phyloP scores from a whole-genome alignment of 768 basidiomycete genomes.

The Kondoa subrosea region DNA sequence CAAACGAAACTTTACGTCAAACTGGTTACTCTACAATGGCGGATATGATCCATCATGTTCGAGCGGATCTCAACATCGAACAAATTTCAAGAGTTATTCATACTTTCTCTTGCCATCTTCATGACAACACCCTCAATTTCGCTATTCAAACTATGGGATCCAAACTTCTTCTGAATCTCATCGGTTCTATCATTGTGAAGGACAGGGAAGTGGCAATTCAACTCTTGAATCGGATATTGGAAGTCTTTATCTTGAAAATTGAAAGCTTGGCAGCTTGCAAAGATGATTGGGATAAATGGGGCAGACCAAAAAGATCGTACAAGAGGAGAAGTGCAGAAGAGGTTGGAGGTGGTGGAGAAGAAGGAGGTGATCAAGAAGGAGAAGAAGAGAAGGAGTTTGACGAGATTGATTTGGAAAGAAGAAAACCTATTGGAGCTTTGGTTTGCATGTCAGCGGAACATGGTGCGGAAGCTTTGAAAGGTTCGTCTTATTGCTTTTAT shows the following conservation, averaged over 20 bases:
- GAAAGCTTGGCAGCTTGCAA: slow-evolving; percentile 54
- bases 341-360: slow-evolving; percentile 20
- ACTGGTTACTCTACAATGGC: slow-evolving; percentile 73
- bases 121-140: slow-evolving; percentile 64
- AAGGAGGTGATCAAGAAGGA: background rate
- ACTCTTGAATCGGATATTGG: slow-evolving; percentile 58
- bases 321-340: slow-evolving; percentile 38
- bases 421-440: slow-evolving; percentile 62
- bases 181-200: slow-evolving; percentile 53
- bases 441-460: slow-evolving; percentile 56
- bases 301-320: slow-evolving; percentile 1
- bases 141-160: slow-evolving; percentile 76
- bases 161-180: slow-evolving; percentile 78
- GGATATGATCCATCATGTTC: slow-evolving; percentile 82
- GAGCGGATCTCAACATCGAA: slow-evolving; percentile 55
- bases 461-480: slow-evolving; percentile 61
- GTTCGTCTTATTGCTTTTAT: slow-evolving; percentile 36
- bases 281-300: slow-evolving; percentile 28
- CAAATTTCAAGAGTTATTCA: slow-evolving; percentile 65
- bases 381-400: slow-evolving; percentile 35
- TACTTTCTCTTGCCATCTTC: slow-evolving; percentile 71
- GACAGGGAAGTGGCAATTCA: slow-evolving; percentile 58
- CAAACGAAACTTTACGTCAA: slow-evolving; percentile 70
- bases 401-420: slow-evolving; percentile 58
- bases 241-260: slow-evolving; percentile 67